Evolutionary conservation across 2,329 filamentous ascomycete genomes (phyloP), one percentile per base, ranked within the genome.

Genomic region (Phialemoniopsis sp.): DNA sequence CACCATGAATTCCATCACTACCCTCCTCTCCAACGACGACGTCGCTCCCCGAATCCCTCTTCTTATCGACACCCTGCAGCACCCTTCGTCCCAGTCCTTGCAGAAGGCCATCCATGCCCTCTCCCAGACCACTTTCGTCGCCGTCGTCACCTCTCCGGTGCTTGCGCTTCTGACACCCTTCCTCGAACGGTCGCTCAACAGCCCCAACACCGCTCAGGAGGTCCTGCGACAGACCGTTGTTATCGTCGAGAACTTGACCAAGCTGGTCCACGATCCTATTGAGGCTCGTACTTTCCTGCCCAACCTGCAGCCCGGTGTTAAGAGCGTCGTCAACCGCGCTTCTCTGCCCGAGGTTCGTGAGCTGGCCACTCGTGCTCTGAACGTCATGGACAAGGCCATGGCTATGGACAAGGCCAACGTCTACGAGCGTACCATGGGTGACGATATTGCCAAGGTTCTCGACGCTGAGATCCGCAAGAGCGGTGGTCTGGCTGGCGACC

Each of bases 71-170:
- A 87, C 89, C 36, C 96, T 98, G 84, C 88, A 96, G 62, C 83
- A 96, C 54, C 93, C 93, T 6, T 95, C 89, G 10, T 74, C 87
- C 13, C 82, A 94, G 63, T 89, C 85, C 19, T 76, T 94, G 40
- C 88, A 95, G 60, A 96, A 96, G 72, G 90, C 93, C 26, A 97
- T 98, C 49, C 93, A 96, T 58, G 93, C 90, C 34, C 75, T 98
- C 34, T 96, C 90, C 4, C 89, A 95, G 69, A 98, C 93, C 10
- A 98, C 93, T n/a, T 98, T 98, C 52, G 93, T 98, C 38, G 90
- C 93, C 40, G 78, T 95, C 48, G 93, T 98, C 52, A 96, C 89
- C 12, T 96, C 91, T 8, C 93, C 93, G 9, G 91, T 97, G 5
- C 80, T 98, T 42, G 93, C 93, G 14, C 81, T 98, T 40, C 77